Evolutionary conservation across 2,329 filamentous ascomycete species (phyloP).

Genomic region (Xylaria multiplex): DNA sequence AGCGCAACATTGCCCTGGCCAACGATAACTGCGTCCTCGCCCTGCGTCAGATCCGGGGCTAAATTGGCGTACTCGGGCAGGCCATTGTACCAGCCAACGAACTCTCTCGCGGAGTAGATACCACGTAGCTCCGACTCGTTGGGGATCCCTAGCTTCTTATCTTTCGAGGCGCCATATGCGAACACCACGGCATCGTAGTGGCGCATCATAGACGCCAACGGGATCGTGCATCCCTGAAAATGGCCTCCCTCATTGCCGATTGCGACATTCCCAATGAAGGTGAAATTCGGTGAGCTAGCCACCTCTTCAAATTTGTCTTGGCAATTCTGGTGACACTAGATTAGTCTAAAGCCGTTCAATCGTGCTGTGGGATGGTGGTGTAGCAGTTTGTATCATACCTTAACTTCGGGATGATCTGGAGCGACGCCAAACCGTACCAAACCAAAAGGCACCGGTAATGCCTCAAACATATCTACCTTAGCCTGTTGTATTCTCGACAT

Average conservation of each 20-base stretch:
- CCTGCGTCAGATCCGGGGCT: slow-evolving; percentile 75
- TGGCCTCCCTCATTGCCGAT: slow-evolving; percentile 67
- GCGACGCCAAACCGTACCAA: slow-evolving; percentile 94
- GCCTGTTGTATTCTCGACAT: slow-evolving; percentile 78
- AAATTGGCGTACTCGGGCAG: slow-evolving; percentile 82
- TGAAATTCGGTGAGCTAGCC: slow-evolving; percentile 82
- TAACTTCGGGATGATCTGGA: slow-evolving; percentile 98
- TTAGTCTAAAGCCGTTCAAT: slow-evolving; percentile 3
- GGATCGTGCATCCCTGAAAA: slow-evolving; percentile 62
- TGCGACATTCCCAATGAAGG: slow-evolving; percentile 88
- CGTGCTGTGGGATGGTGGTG: not conserved
- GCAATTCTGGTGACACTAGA: slow-evolving; percentile 74
- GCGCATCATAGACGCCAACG: slow-evolving; percentile 73
- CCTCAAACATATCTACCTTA: slow-evolving; percentile 94
- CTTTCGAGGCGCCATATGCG: slow-evolving; percentile 89
- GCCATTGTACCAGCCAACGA: slow-evolving; percentile 99
- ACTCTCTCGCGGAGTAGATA: slow-evolving; percentile 88
- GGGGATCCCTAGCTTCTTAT: slow-evolving; percentile 79
- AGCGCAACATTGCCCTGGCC: slow-evolving; percentile 97
- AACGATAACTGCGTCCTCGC: slow-evolving; percentile 86
- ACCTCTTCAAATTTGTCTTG: slow-evolving; percentile 93
- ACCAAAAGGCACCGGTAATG: slow-evolving; percentile 90
- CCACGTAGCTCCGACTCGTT: slow-evolving; percentile 79
- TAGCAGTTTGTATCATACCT: slow-evolving; percentile 64
- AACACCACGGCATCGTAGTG: slow-evolving; percentile 95